Evolutionary conservation across 2,329 filamentous ascomycete species (phyloP), one percentile per base, ranked within the genome.

Genomic region (Fusarium siculi): DNA sequence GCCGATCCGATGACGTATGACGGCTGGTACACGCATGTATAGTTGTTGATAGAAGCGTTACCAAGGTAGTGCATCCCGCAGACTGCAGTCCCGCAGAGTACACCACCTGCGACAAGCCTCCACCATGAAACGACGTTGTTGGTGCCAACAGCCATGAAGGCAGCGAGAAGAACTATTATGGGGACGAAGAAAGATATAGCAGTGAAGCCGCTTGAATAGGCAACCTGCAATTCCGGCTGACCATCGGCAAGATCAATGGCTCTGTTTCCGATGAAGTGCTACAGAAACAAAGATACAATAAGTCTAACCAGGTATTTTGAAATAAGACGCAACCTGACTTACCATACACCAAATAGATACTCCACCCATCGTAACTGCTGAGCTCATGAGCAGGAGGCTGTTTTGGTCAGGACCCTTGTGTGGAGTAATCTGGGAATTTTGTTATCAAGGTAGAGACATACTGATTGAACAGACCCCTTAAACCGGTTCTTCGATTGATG

Each of bases 61-160:
- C 93, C 93, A 23, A 96, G 85, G 77, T 96, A 97, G 80, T 97
- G 93, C 94, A 97, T 96, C 37, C 92, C 93, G 67, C 92, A 94
- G 55, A 96, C 91, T 28, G 93, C 91, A 9, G 90, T 85, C 19
- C 94, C 94, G 4, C 92, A 92, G 47, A 95, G 85, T 3, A 90
- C 78, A 11, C 94, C 93, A 14, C 92, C 92, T 9, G 89, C 78
- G 12, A 87, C 78, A 16, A 93, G 86, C 49, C 91, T 88, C 81
- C 87, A 82, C 81, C 88, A 88, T 23, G 86, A 87, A 19, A 92
- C 85, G 34, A 80, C 84, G 70, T 89, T 88, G 74, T 87, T 87
- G 34, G 87, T 86, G 10, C 90, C 93, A 49, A 93, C 89, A 39
- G 91, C 87, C 66, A 92, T 87, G 77, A 97, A 95, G 25, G 93